Percentiles rank a stretch among this genome's conserved stretches.
Evolutionary conservation across 345 rosid genomes (phyloP).

Genomic region (Firmiana major): DNA sequence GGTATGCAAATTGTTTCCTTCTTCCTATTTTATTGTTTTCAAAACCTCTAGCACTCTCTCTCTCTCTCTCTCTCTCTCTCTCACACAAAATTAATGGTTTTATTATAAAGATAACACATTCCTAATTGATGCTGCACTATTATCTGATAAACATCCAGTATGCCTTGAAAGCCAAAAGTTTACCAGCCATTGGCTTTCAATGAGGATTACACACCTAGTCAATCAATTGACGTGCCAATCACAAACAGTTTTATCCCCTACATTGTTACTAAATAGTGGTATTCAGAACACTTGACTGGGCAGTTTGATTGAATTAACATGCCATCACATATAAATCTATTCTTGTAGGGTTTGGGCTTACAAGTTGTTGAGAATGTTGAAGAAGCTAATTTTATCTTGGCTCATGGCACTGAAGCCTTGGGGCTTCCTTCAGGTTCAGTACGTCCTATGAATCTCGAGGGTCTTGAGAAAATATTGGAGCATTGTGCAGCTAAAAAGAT

Average conservation of each 20-base stretch:
- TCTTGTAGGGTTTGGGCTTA: constrained; percentile 65
- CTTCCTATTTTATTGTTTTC: not conserved
- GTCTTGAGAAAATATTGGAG: constrained; percentile 78
- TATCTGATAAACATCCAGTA: not conserved
- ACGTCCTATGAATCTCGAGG: constrained; percentile 54
- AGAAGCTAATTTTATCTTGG: constrained; percentile 88
- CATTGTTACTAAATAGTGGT: not conserved
- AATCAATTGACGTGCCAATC: not conserved
- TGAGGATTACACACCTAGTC: not conserved
- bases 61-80: not conserved
- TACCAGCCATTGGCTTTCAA: not conserved
- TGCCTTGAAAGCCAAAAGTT: constrained; percentile 2
- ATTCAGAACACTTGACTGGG: not conserved
- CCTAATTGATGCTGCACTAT: not conserved
- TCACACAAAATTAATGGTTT: not conserved
- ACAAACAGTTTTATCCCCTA: not conserved
- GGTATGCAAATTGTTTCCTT: constrained; percentile 36
- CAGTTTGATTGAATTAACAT: constrained; percentile 4
- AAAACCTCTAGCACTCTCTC: not conserved
- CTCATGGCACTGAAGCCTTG: constrained; percentile 87
- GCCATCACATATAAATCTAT: not conserved
- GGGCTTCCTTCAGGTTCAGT: constrained; percentile 67
- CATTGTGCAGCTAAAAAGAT: constrained; percentile 59
- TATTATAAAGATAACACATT: not conserved
- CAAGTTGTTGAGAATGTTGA: constrained; percentile 64